phyloP scores from a whole-genome alignment of 192 early-diverging fungal species.

The Powellomyces hirtus region DNA sequence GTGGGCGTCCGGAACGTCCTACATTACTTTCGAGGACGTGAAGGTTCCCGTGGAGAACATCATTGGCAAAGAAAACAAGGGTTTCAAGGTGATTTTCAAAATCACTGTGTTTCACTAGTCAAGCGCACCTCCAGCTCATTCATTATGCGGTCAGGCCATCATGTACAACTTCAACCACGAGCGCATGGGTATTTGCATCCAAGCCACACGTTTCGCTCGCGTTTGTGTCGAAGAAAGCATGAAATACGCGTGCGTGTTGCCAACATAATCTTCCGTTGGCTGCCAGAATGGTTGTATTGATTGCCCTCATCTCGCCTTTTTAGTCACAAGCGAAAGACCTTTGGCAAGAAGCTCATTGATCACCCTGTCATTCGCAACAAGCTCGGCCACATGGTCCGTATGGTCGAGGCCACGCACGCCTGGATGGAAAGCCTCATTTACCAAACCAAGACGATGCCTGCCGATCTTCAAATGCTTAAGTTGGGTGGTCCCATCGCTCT shows the following conservation, averaged over 20 bases:
- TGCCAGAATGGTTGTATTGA: neutral
- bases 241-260: conserved; percentile 61
- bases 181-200: conserved; percentile 77
- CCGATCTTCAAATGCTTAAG: conserved; percentile 66
- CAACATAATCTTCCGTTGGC: neutral
- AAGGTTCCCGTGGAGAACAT: conserved; percentile 81
- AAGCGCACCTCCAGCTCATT: too few relatives aligned
- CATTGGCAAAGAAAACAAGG: conserved; percentile 82
- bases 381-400: conserved; percentile 66
- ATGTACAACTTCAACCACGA: conserved; percentile 82
- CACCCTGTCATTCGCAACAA: conserved; percentile 62
- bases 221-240: conserved; percentile 82
- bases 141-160: conserved; percentile 32
- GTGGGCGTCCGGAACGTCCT: conserved; percentile 78
- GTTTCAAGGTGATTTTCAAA: conserved; percentile 59
- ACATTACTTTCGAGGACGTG: conserved; percentile 81
- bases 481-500: conserved; percentile 85
- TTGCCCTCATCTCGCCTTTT: neutral
- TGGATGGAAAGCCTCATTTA: conserved; percentile 79
- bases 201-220: conserved; percentile 81
- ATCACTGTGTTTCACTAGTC: too few relatives aligned
- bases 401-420: conserved; percentile 82
- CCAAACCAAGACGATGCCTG: conserved; percentile 67
- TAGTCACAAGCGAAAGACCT: conserved; percentile 76
- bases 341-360: conserved; percentile 81